These are phyloP conservation scores for Schizosaccharomyces versatilis DNA, from an alignment of 1,139 yeast species.

Conservation along the genomic window DNA sequence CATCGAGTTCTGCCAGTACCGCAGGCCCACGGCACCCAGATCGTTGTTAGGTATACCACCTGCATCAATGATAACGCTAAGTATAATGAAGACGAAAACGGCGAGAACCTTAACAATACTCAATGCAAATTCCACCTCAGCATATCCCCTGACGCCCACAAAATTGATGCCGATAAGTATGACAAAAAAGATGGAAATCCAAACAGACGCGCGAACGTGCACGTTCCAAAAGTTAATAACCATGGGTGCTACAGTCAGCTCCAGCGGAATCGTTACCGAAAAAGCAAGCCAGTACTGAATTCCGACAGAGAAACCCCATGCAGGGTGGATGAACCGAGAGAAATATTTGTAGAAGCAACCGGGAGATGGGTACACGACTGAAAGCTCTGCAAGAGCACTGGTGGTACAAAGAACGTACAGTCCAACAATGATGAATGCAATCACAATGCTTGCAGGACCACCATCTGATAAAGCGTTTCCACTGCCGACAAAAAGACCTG, in stretches of 20 bases:
- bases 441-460: conserved; percentile 46
- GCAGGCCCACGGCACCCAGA: conserved; percentile 31
- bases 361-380: conserved; percentile 46
- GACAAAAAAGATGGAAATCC: conserved; percentile 41
- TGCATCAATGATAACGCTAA: conserved; percentile 19
- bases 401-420: conserved; percentile 30
- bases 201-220: conserved; percentile 42
- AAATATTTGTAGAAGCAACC: conserved; percentile 64
- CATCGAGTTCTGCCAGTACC: conserved; percentile 44
- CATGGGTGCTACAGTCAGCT: conserved; percentile 55
- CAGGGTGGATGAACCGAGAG: conserved; percentile 26
- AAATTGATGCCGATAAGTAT: conserved; percentile 35
- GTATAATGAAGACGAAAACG: conserved; percentile 22
- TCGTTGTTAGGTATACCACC: conserved; percentile 37
- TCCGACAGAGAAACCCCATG: conserved; percentile 47
- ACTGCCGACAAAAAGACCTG: conserved; percentile 45
- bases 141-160: conserved; percentile 22
- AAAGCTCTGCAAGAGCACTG: conserved; percentile 40
- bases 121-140: conserved; percentile 25
- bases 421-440: conserved; percentile 28
- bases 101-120: conserved; percentile 32
- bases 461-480: conserved; percentile 35
- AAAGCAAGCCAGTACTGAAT: conserved; percentile 57
- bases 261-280: conserved; percentile 49
- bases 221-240: conserved; percentile 42